Conservation (phyloP, 2,329 filamentous ascomycete species). For the Trichoderma koningii region DNA sequence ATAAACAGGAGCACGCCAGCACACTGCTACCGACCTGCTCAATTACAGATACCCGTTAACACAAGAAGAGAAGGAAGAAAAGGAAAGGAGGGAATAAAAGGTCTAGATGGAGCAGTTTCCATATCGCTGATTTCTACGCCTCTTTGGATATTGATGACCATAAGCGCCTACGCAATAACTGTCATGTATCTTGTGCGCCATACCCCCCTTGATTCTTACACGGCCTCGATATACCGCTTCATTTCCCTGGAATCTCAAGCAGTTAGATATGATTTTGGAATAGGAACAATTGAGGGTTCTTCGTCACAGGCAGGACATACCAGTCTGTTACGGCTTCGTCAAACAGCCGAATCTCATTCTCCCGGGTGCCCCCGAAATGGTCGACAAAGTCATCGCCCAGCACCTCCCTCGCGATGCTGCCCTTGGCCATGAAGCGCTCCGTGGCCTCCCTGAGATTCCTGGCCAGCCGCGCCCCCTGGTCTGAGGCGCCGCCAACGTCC, state of each 20-base stretch:
- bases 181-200: background rate
- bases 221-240: conserved; percentile 77
- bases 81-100: background rate
- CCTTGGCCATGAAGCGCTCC: conserved; percentile 71
- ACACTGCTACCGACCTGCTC: background rate
- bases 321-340: conserved; percentile 97
- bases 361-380: conserved; percentile 87
- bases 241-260: conserved; percentile 60
- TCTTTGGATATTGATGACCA: conserved; percentile 18
- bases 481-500: conserved; percentile 70
- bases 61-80: background rate
- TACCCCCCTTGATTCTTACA: conserved; percentile 39
- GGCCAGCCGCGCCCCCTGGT: conserved; percentile 76
- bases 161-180: conserved; percentile 28
- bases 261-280: conserved; percentile 30
- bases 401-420: conserved; percentile 87
- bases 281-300: background rate
- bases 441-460: conserved; percentile 86
- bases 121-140: conserved; percentile 15
- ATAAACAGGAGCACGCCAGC: background rate
- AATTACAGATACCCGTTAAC: background rate
- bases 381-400: conserved; percentile 96
- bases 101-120: background rate
- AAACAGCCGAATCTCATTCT: conserved; percentile 88
- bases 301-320: conserved; percentile 54